Evolutionary conservation across 2,329 filamentous ascomycete genomes (phyloP).

Genomic region (Fusarium camptoceras): DNA sequence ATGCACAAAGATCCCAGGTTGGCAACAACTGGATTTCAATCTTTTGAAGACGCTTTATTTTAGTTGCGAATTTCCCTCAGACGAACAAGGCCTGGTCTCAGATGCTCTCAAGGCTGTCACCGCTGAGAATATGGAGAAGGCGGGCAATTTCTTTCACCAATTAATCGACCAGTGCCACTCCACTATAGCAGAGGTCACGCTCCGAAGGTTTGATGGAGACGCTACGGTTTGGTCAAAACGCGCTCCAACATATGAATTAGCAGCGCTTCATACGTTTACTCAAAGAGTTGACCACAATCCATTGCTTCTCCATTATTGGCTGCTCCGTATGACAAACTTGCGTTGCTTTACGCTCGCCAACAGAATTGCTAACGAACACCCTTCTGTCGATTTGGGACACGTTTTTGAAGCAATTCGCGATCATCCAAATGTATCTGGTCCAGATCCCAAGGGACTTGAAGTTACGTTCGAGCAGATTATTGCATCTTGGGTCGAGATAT

Average conservation of each 20-base stretch:
- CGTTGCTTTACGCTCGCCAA: neutral
- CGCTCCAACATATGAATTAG: neutral
- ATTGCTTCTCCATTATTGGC: neutral
- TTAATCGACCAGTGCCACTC: neutral
- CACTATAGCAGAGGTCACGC: neutral
- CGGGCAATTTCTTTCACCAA: neutral
- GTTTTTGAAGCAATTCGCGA: neutral
- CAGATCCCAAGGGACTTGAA: rapidly evolving
- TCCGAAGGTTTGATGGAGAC: neutral
- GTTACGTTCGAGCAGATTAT: neutral
- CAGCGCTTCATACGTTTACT: neutral
- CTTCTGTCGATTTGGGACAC: neutral
- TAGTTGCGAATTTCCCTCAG: neutral
- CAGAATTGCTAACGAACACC: neutral
- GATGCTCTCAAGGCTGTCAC: too few species aligned
- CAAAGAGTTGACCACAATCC: neutral
- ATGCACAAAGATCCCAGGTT: neutral
- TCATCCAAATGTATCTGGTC: neutral
- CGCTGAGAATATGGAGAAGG: neutral
- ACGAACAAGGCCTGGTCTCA: neutral
- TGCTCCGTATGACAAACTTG: neutral
- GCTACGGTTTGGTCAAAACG: neutral
- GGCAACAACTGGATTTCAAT: neutral
- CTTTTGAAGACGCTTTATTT: neutral
- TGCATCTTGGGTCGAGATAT: rapidly evolving